Percentiles rank a stretch among this genome's conserved stretches.
phyloP scores from a whole-genome alignment of 2,329 filamentous ascomycete species.

The Phoma herbarum region DNA sequence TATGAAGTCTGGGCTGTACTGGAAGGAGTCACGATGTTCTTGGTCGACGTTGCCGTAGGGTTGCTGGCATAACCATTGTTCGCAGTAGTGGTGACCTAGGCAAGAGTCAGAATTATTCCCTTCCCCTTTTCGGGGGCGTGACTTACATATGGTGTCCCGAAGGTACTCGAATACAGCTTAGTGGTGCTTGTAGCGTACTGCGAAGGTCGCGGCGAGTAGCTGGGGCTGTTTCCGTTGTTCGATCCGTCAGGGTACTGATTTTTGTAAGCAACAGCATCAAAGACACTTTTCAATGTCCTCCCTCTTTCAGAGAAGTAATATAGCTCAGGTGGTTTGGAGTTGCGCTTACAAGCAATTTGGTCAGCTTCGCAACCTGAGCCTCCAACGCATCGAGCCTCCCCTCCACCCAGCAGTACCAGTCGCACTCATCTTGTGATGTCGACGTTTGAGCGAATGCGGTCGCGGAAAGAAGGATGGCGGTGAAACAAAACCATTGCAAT shows the following conservation, averaged over 20 bases:
- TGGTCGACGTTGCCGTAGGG: neutral
- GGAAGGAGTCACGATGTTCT: slow-evolving; percentile 1
- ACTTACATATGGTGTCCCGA: slow-evolving; percentile 18
- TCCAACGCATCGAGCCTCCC: slow-evolving; percentile 11
- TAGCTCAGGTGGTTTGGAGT: no score
- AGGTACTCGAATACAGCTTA: slow-evolving; percentile 6
- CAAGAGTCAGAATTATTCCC: neutral
- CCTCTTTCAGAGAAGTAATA: neutral
- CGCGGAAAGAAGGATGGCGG: slow-evolving; percentile 17
- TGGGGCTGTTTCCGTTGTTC: neutral
- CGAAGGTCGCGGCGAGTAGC: neutral
- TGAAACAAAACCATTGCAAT: slow-evolving; percentile 22
- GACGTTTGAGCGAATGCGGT: slow-evolving; percentile 11
- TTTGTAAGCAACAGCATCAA: neutral
- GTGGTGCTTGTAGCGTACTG: slow-evolving; percentile 9
- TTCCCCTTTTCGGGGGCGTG: no score
- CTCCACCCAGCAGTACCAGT: slow-evolving; percentile 19
- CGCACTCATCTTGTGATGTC: slow-evolving; percentile 11
- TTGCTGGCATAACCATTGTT: slow-evolving; percentile 1
- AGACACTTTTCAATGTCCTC: neutral
- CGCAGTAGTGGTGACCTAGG: slow-evolving; percentile 8
- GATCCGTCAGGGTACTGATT: slow-evolving; percentile 2
- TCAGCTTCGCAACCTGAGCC: slow-evolving; percentile 6
- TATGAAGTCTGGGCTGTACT: slow-evolving; percentile 1
- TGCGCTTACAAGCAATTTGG: slow-evolving; percentile 15